Conservation (phyloP, 2,329 filamentous ascomycete species). For the Penicillium sclerotiorum region DNA sequence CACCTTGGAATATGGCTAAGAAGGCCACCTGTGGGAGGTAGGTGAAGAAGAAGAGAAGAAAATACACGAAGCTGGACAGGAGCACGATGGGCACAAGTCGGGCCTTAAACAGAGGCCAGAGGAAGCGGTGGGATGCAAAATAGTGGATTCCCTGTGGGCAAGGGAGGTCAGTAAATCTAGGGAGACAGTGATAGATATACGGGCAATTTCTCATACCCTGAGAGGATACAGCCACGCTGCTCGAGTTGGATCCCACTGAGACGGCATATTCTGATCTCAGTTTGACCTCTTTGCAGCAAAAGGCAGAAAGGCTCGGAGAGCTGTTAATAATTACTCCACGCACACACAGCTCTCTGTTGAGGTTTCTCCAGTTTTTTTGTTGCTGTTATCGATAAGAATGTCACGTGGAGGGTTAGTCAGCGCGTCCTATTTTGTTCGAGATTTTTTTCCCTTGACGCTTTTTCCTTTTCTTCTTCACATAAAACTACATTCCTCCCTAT, state of each 20-base stretch:
- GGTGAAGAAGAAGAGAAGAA: slow-evolving; percentile 83
- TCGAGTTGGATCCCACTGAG: slow-evolving; percentile 26
- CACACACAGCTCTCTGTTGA: no score
- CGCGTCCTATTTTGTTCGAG: slow-evolving; percentile 25
- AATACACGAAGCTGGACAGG: slow-evolving; percentile 79
- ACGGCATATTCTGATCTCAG: background rate
- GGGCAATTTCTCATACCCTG: slow-evolving; percentile 37
- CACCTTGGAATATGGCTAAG: slow-evolving; percentile 82
- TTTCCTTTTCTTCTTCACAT: slow-evolving; percentile 38
- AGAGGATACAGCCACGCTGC: slow-evolving; percentile 53
- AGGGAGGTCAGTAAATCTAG: slow-evolving; percentile 7
- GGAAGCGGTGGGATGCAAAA: slow-evolving; percentile 74
- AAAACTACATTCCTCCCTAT: slow-evolving; percentile 51
- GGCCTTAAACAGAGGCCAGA: slow-evolving; percentile 77
- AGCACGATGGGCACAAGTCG: slow-evolving; percentile 79
- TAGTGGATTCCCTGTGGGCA: slow-evolving; percentile 72
- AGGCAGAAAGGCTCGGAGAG: no score
- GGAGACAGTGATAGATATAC: background rate
- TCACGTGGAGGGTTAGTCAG: slow-evolving; percentile 23
- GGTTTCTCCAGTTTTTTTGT: background rate
- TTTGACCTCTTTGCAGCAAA: no score
- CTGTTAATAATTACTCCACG: no score
- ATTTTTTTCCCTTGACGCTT: slow-evolving; percentile 19
- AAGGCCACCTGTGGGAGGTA: slow-evolving; percentile 90
- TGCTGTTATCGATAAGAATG: slow-evolving; percentile 39